Conservation (phyloP, 352 stramenopile species). For the Phytopythium helicoides region DNA sequence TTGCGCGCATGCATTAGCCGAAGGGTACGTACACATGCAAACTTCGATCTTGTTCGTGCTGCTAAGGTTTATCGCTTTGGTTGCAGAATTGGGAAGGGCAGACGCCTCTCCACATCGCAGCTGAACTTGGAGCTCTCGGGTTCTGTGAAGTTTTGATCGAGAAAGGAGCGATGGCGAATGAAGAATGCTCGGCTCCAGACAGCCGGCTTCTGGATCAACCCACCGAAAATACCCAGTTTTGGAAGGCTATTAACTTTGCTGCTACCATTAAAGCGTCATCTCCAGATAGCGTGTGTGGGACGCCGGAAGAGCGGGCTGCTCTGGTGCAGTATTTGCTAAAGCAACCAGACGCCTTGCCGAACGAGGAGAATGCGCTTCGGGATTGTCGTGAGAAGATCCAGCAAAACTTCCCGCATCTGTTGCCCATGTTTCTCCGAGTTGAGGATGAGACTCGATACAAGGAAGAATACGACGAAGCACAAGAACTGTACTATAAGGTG, state of each 20-base stretch:
- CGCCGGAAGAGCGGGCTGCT: conserved; percentile 23
- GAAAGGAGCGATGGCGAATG: conserved; percentile 29
- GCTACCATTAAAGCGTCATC: conserved; percentile 16
- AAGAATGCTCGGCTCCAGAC: conserved; percentile 37
- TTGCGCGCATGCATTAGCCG: conserved; percentile 33
- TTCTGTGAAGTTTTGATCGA: conserved; percentile 41
- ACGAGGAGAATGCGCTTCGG: conserved; percentile 26
- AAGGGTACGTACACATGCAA: conserved; percentile 15
- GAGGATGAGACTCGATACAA: conserved; percentile 32
- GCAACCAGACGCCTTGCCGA: conserved; percentile 30
- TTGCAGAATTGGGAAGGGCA: conserved; percentile 53
- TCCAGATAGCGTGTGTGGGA: conserved; percentile 18
- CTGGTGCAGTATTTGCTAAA: conserved; percentile 36
- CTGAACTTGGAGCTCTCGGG: conserved; percentile 39
- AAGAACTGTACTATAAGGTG: conserved; percentile 39
- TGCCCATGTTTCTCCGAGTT: conserved; percentile 35
- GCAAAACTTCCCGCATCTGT: conserved; percentile 26
- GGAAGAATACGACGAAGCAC: conserved; percentile 29
- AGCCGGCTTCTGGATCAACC: conserved; percentile 39
- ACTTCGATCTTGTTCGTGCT: neutral
- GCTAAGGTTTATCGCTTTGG: too few species aligned
- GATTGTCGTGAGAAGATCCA: conserved; percentile 43
- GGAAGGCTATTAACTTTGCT: conserved; percentile 52
- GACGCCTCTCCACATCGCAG: conserved; percentile 48
- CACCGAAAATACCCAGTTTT: conserved; percentile 31